A percentile compares a stretch with the other conserved stretches of the same genome.
Conservation (phyloP, 345 rosid species). For the Eucalyptus erythrocorys region DNA sequence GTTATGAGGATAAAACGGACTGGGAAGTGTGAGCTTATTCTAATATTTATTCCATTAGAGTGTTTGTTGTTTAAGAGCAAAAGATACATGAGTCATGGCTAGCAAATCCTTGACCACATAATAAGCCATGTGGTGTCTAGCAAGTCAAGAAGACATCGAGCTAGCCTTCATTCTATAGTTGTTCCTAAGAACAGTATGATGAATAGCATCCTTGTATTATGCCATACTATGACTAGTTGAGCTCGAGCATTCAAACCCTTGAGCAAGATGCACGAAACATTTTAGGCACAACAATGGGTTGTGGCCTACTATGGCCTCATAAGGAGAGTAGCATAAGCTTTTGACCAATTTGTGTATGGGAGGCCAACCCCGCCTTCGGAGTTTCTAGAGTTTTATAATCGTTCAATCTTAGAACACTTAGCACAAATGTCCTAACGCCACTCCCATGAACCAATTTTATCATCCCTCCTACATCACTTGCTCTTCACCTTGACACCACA, state of each 20-base stretch:
- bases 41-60: background rate
- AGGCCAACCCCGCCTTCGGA: background rate
- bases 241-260: background rate
- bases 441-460: background rate
- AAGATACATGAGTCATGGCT: background rate
- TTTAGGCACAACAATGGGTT: background rate
- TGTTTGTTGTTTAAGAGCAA: background rate
- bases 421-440: background rate
- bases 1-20: conserved; percentile 83
- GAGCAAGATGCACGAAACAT: background rate
- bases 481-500: background rate
- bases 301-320: background rate
- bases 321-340: background rate
- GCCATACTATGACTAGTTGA: no score
- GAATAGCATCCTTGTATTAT: no score
- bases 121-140: no score
- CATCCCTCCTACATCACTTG: background rate
- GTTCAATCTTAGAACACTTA: background rate
- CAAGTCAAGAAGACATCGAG: no score
- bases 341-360: background rate
- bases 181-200: no score
- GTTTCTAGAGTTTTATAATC: background rate
- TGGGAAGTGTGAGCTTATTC: conserved; percentile 24
- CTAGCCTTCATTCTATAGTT: no score
- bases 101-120: background rate